These are phyloP conservation scores for Ogataea naganishii DNA, from an alignment of 805 yeast genomes.

Conservation along the genomic window DNA sequence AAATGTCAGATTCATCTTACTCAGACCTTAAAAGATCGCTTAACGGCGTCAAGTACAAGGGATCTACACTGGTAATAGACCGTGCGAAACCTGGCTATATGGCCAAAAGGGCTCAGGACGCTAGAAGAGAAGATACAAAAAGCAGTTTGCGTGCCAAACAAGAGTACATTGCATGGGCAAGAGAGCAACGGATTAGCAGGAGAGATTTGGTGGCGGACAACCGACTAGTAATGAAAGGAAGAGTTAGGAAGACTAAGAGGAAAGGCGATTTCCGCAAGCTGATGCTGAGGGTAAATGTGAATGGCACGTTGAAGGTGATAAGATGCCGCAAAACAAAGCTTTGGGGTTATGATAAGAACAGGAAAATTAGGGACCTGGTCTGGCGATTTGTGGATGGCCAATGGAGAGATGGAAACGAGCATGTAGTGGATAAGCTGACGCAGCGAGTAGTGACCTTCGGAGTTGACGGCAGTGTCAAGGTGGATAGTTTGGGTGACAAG, in stretches of 20 bases:
- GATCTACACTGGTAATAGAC: slow-evolving; percentile 52
- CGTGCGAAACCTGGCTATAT: slow-evolving; percentile 52
- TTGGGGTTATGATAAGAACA: slow-evolving; percentile 84
- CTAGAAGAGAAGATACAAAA: slow-evolving; percentile 29
- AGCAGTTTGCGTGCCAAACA: slow-evolving; percentile 20
- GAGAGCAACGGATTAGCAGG: slow-evolving; percentile 35
- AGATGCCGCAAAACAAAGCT: slow-evolving; percentile 67
- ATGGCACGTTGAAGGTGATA: slow-evolving; percentile 47
- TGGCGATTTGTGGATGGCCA: slow-evolving; percentile 51
- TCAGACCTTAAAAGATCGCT: slow-evolving; percentile 45
- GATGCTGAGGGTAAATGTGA: slow-evolving; percentile 56
- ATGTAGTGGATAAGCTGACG: slow-evolving; percentile 56
- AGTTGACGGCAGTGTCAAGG: slow-evolving; percentile 9
- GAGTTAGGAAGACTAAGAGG: slow-evolving; percentile 51
- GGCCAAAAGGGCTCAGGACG: slow-evolving; percentile 37
- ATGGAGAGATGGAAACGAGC: slow-evolving; percentile 78
- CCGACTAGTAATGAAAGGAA: slow-evolving; percentile 33
- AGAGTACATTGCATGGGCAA: slow-evolving; percentile 24
- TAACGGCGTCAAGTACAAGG: slow-evolving; percentile 71
- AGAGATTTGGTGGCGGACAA: slow-evolving; percentile 28
- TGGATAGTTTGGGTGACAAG: slow-evolving; percentile 3
- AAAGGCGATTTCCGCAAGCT: slow-evolving; percentile 37
- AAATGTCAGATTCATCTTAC: slow-evolving; percentile 35
- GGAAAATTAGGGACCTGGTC: slow-evolving; percentile 52
- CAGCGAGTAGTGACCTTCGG: slow-evolving; percentile 20